A percentile compares a stretch with the other conserved stretches of the same genome.
These are phyloP conservation scores for Helicocarpus griseus DNA, from an alignment of 2,329 filamentous ascomycete species.

Conservation along the genomic window DNA sequence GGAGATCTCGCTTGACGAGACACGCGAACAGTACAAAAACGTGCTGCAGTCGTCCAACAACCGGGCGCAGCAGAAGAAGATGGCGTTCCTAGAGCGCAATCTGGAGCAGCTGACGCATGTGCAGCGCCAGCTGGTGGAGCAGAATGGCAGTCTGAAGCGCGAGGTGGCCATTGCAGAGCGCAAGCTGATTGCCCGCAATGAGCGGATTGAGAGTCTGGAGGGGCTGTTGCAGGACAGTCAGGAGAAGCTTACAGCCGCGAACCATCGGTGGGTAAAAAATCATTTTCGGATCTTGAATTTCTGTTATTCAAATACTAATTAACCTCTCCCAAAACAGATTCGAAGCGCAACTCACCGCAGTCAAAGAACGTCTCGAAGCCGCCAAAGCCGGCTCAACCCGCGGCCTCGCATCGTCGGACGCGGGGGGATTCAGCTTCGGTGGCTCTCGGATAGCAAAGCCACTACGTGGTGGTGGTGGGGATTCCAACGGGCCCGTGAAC, in stretches of 20 bases:
- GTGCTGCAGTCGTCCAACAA: constrained; percentile 95
- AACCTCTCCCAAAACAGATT: constrained; percentile 52
- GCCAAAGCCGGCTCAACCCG: constrained; percentile 87
- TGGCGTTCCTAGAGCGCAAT: constrained; percentile 97
- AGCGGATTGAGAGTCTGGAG: constrained; percentile 91
- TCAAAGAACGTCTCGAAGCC: constrained; percentile 94
- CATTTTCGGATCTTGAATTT: not conserved
- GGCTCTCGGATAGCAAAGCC: constrained; percentile 55
- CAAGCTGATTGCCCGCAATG: constrained; percentile 91
- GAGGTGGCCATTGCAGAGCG: constrained; percentile 97
- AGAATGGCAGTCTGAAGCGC: constrained; percentile 96
- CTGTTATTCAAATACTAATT: constrained; percentile 13
- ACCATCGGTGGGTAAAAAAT: constrained; percentile 68
- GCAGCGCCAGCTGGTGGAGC: constrained; percentile 93
- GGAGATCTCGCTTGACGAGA: constrained; percentile 95
- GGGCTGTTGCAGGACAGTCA: constrained; percentile 89
- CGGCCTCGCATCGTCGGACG: constrained; percentile 59
- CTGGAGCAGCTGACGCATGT: constrained; percentile 96
- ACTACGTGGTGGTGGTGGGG: constrained; percentile 42
- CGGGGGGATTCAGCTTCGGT: constrained; percentile 63
- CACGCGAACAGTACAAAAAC: constrained; percentile 97
- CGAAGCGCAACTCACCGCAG: constrained; percentile 89
- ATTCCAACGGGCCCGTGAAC: constrained; percentile 23
- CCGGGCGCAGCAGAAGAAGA: constrained; percentile 99
- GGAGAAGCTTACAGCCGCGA: constrained; percentile 94